Conservation (phyloP, 495 filamentous ascomycete genomes). For the Aspergillus biplanus region DNA sequence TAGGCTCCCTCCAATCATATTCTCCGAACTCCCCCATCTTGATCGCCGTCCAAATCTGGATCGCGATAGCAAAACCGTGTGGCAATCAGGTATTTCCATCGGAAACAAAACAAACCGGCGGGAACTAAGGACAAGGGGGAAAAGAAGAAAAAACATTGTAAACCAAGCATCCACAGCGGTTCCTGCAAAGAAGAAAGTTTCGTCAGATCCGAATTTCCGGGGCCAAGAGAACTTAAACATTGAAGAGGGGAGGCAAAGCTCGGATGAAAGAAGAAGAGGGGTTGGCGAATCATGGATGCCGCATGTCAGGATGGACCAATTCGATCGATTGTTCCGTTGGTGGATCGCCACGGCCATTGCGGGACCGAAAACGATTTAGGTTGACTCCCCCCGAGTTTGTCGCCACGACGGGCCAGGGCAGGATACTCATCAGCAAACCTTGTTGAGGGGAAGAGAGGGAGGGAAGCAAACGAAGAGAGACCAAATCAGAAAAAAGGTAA, state of each 20-base stretch:
- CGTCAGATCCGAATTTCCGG: constrained; percentile 8
- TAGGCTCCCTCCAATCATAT: no score
- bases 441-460: not conserved
- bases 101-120: no score
- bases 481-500: constrained; percentile 7
- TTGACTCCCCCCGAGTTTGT: constrained; percentile 14
- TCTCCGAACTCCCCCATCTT: no score
- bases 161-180: not conserved
- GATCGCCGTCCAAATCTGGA: no score
- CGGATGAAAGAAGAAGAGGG: constrained; percentile 16
- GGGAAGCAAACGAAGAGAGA: not conserved
- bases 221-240: constrained; percentile 1
- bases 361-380: constrained; percentile 12
- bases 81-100: no score
- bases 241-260: constrained; percentile 13
- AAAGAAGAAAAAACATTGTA: not conserved
- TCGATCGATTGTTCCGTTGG: constrained; percentile 22
- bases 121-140: no score
- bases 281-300: constrained; percentile 29
- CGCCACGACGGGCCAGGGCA: constrained; percentile 21
- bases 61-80: no score
- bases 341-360: constrained; percentile 23
- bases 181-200: constrained; percentile 7
- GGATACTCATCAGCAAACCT: not conserved
- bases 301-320: constrained; percentile 8